Evolutionary conservation across 2,329 filamentous ascomycete genomes (phyloP).

Genomic region (Diaporthe eres): DNA sequence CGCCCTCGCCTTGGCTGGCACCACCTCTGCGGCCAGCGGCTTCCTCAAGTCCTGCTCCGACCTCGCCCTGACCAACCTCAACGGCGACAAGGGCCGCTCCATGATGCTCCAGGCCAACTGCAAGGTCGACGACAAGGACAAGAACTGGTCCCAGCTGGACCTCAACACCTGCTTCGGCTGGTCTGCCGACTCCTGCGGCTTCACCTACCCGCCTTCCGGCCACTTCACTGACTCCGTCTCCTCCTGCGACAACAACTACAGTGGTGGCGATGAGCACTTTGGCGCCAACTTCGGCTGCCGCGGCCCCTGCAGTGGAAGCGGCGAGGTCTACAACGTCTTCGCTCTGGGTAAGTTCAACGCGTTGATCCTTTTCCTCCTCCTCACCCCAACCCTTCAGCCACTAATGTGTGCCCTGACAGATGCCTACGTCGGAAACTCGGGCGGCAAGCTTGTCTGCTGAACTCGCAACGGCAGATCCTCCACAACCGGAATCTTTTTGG

Average conservation of each 20-base stretch:
- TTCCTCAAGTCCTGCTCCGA: background rate
- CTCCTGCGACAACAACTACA: background rate
- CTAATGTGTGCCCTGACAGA: background rate
- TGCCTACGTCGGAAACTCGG: background rate
- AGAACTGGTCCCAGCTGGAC: slow-evolving; percentile 5
- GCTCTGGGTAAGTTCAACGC: background rate
- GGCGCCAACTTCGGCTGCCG: slow-evolving; percentile 12
- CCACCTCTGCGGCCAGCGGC: background rate
- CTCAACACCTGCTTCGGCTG: slow-evolving; percentile 23
- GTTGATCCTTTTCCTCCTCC: background rate
- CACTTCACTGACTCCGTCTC: slow-evolving; percentile 7
- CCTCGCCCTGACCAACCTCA: background rate
- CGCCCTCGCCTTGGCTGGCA: background rate
- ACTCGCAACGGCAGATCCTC: rapidly evolving
- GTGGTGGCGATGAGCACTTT: background rate
- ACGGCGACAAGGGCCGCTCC: slow-evolving; percentile 8
- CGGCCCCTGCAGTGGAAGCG: background rate
- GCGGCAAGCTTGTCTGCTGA: background rate
- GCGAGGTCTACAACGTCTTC: background rate
- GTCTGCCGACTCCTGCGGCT: background rate
- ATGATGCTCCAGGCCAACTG: background rate
- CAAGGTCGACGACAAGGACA: background rate
- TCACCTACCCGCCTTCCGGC: background rate
- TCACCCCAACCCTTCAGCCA: no score
- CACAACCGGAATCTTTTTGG: background rate